Base-by-base conservation (phyloP, 1,139 yeast species). In the Sporopachydermia cereana region DNA sequence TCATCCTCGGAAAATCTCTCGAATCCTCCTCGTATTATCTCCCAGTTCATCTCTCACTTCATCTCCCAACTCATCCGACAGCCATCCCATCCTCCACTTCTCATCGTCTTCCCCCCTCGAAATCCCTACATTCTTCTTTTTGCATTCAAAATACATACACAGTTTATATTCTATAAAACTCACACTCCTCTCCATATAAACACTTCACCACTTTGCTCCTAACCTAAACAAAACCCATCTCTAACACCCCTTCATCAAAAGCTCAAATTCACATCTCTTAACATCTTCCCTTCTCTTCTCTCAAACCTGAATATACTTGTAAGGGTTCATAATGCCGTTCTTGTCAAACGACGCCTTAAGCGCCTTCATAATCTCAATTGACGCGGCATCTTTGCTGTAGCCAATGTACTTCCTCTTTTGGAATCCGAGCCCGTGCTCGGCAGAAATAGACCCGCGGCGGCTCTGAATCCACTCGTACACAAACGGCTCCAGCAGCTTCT, bases 391-490 rank as follows among this genome's bases (percentile, higher is more conserved):
- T 69, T 88, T 89, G 51, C 94, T 76, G 67, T 89, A 89, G 9
- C 81, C 81, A 53, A 89, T 74, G 61, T 84, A 91, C 58, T 84
- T 82, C 55, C 83, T 84, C 80, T 91, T 91, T 59, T 89, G 96
- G 74, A 91, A 84, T 1, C 98, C 98, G 50, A 91, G 71, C 3
- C 98, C 98, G 62, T 91, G 98, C 63, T 91, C 98, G 41, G 97
- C 98, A 49, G 95, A 83, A 45, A 91, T 81, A 1, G 96, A 86
- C 25, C 98, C 98, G 41, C 78, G 66, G 49, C 73, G 73, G 50
- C 79, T 74, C 27, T 64, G 56, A 50, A 91, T 84, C 84, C 91
- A 88, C 66, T 91, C 94, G 57, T 86, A 91, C 24, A 91, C 91
- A 65, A 82, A 89, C 39, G 97, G 97, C 64, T 91, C 97, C 51